phyloP scores from a whole-genome alignment of 2,329 filamentous ascomycete species.

The Clonostachys sp. region DNA sequence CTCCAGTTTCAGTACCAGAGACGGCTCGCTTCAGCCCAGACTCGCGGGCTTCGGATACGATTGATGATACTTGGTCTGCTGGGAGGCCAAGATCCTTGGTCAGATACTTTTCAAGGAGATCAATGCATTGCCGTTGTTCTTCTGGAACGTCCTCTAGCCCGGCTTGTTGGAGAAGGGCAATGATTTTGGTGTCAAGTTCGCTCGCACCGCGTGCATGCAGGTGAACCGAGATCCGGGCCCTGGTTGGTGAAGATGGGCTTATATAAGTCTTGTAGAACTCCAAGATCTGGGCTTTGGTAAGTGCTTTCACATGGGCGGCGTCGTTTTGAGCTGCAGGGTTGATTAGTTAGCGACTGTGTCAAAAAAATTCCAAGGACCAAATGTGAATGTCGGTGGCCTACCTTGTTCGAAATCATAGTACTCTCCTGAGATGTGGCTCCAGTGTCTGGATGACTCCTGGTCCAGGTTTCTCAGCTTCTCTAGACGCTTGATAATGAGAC shows the following conservation, averaged over 20 bases:
- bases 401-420: constrained; percentile 87
- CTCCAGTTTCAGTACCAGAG: constrained; percentile 20
- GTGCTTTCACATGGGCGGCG: constrained; percentile 64
- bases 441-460: constrained; percentile 78
- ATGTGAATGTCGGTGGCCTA: constrained; percentile 32
- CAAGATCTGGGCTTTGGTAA: constrained; percentile 77
- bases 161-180: constrained; percentile 29
- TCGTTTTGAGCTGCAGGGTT: constrained; percentile 61
- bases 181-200: constrained; percentile 38
- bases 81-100: constrained; percentile 41
- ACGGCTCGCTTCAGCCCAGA: constrained; percentile 30
- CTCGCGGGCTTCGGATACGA: constrained; percentile 39
- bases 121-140: constrained; percentile 43
- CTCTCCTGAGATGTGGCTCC: constrained; percentile 80
- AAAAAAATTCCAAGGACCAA: neutral
- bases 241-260: constrained; percentile 63
- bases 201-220: constrained; percentile 65
- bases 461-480: constrained; percentile 91
- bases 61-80: constrained; percentile 2
- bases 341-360: neutral
- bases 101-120: constrained; percentile 45
- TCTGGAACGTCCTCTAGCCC: constrained; percentile 24
- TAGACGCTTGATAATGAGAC: constrained; percentile 77
- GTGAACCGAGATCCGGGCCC: constrained; percentile 84
- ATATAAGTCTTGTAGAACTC: constrained; percentile 77